phyloP scores from a whole-genome alignment of 2,329 filamentous ascomycete genomes.

The Aspergillus hortae region DNA sequence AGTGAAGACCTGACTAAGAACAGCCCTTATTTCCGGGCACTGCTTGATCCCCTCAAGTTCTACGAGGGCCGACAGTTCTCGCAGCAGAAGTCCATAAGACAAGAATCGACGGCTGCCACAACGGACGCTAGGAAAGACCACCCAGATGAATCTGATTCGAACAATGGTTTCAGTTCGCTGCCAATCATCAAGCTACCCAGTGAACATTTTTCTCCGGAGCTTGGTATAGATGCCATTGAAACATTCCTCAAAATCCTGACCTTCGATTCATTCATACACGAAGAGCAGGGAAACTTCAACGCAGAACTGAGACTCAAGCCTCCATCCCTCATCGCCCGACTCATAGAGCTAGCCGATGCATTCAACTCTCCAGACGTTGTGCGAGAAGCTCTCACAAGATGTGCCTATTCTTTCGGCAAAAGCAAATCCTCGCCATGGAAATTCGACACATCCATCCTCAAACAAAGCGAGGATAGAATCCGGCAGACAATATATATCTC shows the following conservation, averaged over 20 bases:
- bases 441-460: slow-evolving; percentile 25
- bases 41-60: slow-evolving; percentile 42
- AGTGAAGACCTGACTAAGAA: slow-evolving; percentile 28
- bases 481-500: slow-evolving; percentile 40
- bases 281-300: slow-evolving; percentile 17
- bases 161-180: slow-evolving; percentile 7
- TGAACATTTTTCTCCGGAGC: slow-evolving; percentile 22
- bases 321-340: slow-evolving; percentile 28
- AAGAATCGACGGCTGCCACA: neutral
- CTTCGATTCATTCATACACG: slow-evolving; percentile 22
- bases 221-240: slow-evolving; percentile 31
- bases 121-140: neutral
- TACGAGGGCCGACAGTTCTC: slow-evolving; percentile 35
- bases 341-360: slow-evolving; percentile 31
- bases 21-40: slow-evolving; percentile 38
- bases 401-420: slow-evolving; percentile 30
- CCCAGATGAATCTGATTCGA: slow-evolving; percentile 1
- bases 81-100: slow-evolving; percentile 20
- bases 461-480: slow-evolving; percentile 35
- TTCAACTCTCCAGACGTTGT: slow-evolving; percentile 32
- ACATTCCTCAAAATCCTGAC: slow-evolving; percentile 32
- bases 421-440: slow-evolving; percentile 21
- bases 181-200: slow-evolving; percentile 27
- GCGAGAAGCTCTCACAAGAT: slow-evolving; percentile 17
- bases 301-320: slow-evolving; percentile 24